phyloP scores from a whole-genome alignment of 192 early-diverging fungal species.

The Funneliformis mosseae region DNA sequence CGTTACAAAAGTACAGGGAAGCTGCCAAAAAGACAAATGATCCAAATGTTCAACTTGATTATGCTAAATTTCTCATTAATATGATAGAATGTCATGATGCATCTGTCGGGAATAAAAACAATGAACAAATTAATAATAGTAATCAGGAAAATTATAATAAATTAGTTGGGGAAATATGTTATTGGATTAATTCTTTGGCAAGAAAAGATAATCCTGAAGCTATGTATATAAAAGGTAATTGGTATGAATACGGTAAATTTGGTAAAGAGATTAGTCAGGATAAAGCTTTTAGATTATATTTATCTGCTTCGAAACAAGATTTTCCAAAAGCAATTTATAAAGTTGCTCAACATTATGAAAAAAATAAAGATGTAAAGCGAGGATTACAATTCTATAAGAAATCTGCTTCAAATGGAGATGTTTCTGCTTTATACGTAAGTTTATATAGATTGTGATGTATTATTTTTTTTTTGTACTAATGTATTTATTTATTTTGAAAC shows the following conservation, averaged over 20 bases:
- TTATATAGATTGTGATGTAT: neutral
- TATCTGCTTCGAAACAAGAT: slow-evolving; percentile 65
- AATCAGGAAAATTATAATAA: slow-evolving; percentile 34
- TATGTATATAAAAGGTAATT: slow-evolving; percentile 71
- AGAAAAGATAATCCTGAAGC: slow-evolving; percentile 73
- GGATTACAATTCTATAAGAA: slow-evolving; percentile 71
- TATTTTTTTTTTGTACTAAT: slow-evolving; percentile 9
- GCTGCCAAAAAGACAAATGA: slow-evolving; percentile 79
- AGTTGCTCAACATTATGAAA: slow-evolving; percentile 64
- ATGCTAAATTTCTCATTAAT: slow-evolving; percentile 76
- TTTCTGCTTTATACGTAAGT: slow-evolving; percentile 65
- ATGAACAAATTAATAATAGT: neutral
- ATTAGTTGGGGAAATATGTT: slow-evolving; percentile 62
- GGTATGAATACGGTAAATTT: slow-evolving; percentile 70
- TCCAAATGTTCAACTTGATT: slow-evolving; percentile 70
- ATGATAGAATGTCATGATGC: slow-evolving; percentile 52
- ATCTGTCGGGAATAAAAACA: neutral
- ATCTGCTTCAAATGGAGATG: slow-evolving; percentile 67
- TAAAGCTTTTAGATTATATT: slow-evolving; percentile 69
- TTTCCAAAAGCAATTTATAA: slow-evolving; percentile 68
- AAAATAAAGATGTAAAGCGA: slow-evolving; percentile 60
- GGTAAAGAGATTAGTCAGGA: slow-evolving; percentile 55
- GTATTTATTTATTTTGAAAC: neutral
- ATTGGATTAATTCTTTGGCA: slow-evolving; percentile 74
- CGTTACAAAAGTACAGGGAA: slow-evolving; percentile 65